These are phyloP conservation scores for Mucor indicus DNA, from an alignment of 371 early-diverging fungal genomes.

Conservation along the genomic window DNA sequence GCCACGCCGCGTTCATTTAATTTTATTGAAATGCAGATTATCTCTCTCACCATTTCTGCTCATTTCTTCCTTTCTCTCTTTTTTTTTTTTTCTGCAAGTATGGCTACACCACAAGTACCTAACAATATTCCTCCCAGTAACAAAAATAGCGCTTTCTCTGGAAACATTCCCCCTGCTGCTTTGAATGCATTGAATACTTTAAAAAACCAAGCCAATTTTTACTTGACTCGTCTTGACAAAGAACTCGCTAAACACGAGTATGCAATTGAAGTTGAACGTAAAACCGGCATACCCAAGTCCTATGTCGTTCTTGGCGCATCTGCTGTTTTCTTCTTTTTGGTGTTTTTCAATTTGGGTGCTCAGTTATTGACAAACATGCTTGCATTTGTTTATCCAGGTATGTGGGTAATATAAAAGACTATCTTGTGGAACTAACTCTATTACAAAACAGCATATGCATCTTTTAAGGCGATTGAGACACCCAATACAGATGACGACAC, in stretches of 20 bases:
- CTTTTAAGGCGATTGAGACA: conserved; percentile 89
- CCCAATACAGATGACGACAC: conserved; percentile 76
- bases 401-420: conserved; percentile 16
- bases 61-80: too few relatives aligned
- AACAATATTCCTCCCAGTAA: too few relatives aligned
- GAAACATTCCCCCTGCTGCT: not conserved
- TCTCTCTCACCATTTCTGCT: too few relatives aligned
- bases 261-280: conserved; percentile 63
- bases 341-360: conserved; percentile 89
- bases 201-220: conserved; percentile 7
- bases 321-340: conserved; percentile 59
- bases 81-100: too few relatives aligned
- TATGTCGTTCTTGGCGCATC: conserved; percentile 68
- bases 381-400: conserved; percentile 88
- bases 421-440: conserved; percentile 1
- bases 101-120: too few relatives aligned
- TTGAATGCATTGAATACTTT: not conserved
- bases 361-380: conserved; percentile 77
- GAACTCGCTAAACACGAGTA: conserved; percentile 69
- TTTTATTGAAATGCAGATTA: too few relatives aligned
- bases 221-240: conserved; percentile 53
- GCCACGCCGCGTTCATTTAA: too few relatives aligned
- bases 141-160: too few relatives aligned
- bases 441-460: conserved; percentile 71
- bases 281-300: conserved; percentile 81